These are phyloP conservation scores for Aspergillus sergii DNA, from an alignment of 2,329 filamentous ascomycete species.

Conservation along the genomic window DNA sequence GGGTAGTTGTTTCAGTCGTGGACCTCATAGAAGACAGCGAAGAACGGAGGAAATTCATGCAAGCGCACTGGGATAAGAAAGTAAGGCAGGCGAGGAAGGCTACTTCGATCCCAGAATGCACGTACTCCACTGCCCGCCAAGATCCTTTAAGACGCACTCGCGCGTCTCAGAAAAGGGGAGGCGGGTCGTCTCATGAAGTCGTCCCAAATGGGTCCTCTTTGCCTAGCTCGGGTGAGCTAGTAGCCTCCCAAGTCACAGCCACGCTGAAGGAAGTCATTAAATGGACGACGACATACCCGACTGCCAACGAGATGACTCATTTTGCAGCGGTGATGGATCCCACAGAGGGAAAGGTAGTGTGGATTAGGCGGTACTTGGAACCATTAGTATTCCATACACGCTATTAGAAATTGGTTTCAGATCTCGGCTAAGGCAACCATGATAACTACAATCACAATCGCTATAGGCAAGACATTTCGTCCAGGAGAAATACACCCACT, in stretches of 20 bases:
- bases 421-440: background rate
- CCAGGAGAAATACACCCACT: background rate
- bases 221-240: background rate
- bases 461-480: background rate
- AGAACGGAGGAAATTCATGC: conserved; percentile 39
- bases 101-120: background rate
- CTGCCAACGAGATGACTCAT: conserved; percentile 61
- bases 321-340: conserved; percentile 63
- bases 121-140: background rate
- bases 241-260: conserved; percentile 22
- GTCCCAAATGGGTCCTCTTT: background rate
- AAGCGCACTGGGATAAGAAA: conserved; percentile 42
- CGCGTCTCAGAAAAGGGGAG: conserved; percentile 17
- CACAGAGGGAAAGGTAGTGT: conserved; percentile 49
- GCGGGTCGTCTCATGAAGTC: background rate
- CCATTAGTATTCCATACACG: background rate
- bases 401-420: background rate
- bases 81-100: conserved; percentile 20
- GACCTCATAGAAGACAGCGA: conserved; percentile 38
- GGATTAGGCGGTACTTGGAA: conserved; percentile 38
- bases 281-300: conserved; percentile 57
- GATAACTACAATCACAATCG: background rate
- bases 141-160: conserved; percentile 22
- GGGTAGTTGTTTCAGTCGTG: conserved; percentile 21
- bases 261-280: conserved; percentile 41